Conservation (phyloP, 305 asterid genomes). For the Plantago coronopus region DNA sequence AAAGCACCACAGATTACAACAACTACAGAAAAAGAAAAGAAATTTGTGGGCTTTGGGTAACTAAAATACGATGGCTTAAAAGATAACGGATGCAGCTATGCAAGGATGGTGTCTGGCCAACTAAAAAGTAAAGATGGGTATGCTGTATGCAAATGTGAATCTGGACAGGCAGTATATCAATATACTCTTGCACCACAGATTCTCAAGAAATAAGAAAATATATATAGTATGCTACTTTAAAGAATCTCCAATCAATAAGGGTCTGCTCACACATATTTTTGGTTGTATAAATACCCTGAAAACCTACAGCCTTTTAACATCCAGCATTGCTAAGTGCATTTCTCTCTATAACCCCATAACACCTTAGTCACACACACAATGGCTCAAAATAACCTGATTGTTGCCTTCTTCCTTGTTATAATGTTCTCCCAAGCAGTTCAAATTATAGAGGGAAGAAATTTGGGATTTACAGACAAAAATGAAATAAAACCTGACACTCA, state of each 20-base stretch:
- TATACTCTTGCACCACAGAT: constrained; percentile 8
- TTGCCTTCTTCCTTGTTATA: constrained; percentile 34
- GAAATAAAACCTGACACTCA: constrained; percentile 10
- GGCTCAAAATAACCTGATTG: constrained; percentile 35
- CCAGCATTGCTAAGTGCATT: constrained; percentile 13
- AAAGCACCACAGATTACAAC: not conserved
- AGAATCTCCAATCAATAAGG: constrained; percentile 41
- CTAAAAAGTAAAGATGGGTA: constrained; percentile 14
- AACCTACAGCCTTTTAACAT: constrained; percentile 24
- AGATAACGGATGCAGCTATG: constrained; percentile 3
- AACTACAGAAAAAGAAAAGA: too few relatives aligned
- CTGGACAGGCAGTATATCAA: constrained; percentile 8
- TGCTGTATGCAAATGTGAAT: constrained; percentile 24
- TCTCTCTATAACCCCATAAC: not conserved
- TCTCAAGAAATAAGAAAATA: constrained; percentile 12
- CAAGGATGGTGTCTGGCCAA: constrained; percentile 18
- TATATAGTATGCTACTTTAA: constrained; percentile 17
- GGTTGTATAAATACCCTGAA: constrained; percentile 45
- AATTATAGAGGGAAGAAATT: constrained; percentile 37
- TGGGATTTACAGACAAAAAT: constrained; percentile 19
- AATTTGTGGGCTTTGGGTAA: not conserved
- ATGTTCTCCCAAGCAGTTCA: constrained; percentile 31
- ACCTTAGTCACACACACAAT: constrained; percentile 25
- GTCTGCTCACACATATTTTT: constrained; percentile 18
- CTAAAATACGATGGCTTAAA: not conserved